Evolutionary conservation across 176 grass and related monocot genomes (phyloP).

Genomic region (Dactylis glomerata): DNA sequence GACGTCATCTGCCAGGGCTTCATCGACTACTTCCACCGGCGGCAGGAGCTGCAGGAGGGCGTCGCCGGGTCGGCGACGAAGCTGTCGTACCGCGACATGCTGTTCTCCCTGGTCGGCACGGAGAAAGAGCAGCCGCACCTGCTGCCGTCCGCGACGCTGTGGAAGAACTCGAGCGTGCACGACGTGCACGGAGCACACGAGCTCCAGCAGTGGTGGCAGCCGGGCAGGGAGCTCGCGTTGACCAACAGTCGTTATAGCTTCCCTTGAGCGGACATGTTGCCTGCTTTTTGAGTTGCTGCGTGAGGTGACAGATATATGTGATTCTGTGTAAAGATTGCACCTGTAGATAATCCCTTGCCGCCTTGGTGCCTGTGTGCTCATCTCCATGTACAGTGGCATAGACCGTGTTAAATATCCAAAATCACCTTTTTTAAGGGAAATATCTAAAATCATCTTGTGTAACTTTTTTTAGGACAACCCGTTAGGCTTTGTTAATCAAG

Average conservation of each 20-base stretch:
- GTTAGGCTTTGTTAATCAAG: too few species aligned
- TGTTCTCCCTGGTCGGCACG: background rate
- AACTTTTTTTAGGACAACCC: too few species aligned
- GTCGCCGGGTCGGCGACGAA: background rate
- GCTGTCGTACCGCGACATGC: background rate
- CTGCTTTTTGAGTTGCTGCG: too few species aligned
- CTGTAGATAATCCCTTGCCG: too few species aligned
- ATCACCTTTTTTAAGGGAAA: too few species aligned
- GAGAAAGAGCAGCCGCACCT: background rate
- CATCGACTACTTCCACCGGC: slow-evolving; percentile 26
- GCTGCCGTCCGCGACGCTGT: background rate
- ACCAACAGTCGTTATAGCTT: background rate
- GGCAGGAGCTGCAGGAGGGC: background rate
- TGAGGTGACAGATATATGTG: too few species aligned
- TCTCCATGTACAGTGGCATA: too few species aligned
- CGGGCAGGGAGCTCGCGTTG: background rate
- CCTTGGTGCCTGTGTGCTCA: too few species aligned
- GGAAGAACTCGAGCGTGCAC: background rate
- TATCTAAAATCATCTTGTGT: too few species aligned
- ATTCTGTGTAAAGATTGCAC: too few species aligned
- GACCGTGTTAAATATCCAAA: too few species aligned
- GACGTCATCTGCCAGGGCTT: background rate
- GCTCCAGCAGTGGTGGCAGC: slow-evolving; percentile 28
- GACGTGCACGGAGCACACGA: background rate
- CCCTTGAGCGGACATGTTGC: background rate